A percentile compares a stretch with the other conserved stretches of the same genome.
phyloP scores from a whole-genome alignment of 1,284 basidiomycete genomes.

The Amylostereum areolatum region DNA sequence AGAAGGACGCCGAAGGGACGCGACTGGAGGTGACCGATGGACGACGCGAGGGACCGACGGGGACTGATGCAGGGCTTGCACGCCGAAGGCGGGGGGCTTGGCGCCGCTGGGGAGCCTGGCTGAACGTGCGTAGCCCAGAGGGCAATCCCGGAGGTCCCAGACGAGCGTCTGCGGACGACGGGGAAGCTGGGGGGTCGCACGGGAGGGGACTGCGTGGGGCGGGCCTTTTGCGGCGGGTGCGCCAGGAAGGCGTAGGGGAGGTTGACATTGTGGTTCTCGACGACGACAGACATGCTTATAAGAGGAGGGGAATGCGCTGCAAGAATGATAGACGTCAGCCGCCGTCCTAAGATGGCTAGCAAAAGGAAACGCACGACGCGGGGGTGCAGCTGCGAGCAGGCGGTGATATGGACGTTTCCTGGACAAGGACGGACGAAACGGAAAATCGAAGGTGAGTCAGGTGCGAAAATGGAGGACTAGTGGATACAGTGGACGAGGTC shows the following conservation, averaged over 20 bases:
- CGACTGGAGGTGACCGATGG: constrained; percentile 25
- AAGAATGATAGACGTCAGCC: background rate
- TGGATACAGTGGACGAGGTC: background rate
- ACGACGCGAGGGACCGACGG: constrained; percentile 24
- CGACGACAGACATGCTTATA: constrained; percentile 2
- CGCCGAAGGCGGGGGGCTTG: constrained; percentile 21
- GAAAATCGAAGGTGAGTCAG: background rate
- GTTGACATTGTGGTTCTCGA: background rate
- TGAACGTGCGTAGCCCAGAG: constrained; percentile 57
- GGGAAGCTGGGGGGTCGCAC: constrained; percentile 14
- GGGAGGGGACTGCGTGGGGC: constrained; percentile 16
- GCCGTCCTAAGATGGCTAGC: background rate
- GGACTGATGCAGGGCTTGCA: constrained; percentile 18
- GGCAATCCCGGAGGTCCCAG: constrained; percentile 35
- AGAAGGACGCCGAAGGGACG: constrained; percentile 36
- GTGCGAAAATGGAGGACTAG: background rate
- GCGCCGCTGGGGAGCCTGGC: constrained; percentile 58
- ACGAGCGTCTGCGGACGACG: constrained; percentile 25
- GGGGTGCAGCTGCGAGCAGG: background rate
- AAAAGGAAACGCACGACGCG: background rate
- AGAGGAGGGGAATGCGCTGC: background rate
- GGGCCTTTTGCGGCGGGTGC: constrained; percentile 26
- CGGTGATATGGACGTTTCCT: background rate
- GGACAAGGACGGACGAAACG: background rate
- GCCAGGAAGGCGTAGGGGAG: constrained; percentile 10